Percentiles rank a stretch among this genome's conserved stretches.
Evolutionary conservation across 306 rosid genomes (phyloP).

Genomic region (Trifolium dubium): DNA sequence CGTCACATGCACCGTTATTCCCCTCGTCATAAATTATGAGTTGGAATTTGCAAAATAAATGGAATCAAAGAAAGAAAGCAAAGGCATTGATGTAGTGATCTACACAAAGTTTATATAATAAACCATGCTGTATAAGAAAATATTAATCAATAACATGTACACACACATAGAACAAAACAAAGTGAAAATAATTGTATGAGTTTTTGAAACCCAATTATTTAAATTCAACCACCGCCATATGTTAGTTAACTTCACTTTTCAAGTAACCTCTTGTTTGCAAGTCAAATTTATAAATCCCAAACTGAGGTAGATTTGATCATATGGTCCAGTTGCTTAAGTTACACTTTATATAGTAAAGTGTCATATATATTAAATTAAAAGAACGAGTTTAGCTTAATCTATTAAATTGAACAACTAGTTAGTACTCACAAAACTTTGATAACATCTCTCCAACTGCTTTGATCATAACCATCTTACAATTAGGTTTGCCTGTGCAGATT

Average conservation of each 20-base stretch:
- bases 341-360: conserved; percentile 4
- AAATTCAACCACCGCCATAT: conserved; percentile 14
- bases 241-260: conserved; percentile 13
- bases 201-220: background rate
- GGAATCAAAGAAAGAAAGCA: conserved; percentile 19
- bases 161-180: background rate
- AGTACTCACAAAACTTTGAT: background rate
- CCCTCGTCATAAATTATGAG: background rate
- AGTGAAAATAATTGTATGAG: background rate
- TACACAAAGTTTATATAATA: conserved; percentile 1
- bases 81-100: background rate
- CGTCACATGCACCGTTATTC: conserved; percentile 35
- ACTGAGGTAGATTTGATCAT: background rate
- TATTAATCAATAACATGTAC: background rate
- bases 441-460: conserved; percentile 2
- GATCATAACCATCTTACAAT: background rate
- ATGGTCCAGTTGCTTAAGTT: background rate
- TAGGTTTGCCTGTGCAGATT: background rate
- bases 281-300: conserved; percentile 29
- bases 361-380: background rate
- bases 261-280: conserved; percentile 27
- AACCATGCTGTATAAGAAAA: background rate
- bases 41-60: conserved; percentile 29
- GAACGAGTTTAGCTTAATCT: background rate
- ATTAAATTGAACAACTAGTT: background rate